Conservation (phyloP, 1,139 yeast genomes). For the Sugiyamaella castrensis region DNA sequence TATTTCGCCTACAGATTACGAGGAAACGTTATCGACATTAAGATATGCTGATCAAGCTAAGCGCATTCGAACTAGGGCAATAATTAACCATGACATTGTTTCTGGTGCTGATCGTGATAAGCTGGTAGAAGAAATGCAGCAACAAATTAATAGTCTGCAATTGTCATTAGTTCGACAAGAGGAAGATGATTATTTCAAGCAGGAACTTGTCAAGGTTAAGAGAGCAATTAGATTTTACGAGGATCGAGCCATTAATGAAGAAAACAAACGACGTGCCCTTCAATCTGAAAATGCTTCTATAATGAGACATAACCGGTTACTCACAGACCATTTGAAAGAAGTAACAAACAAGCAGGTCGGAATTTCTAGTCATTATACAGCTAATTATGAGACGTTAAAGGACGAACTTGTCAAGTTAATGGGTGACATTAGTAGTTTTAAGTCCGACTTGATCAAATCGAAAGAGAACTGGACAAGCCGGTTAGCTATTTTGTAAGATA, state of each 20-base stretch:
- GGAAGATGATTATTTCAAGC: conserved; percentile 31
- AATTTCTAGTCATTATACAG: neutral
- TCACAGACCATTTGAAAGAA: conserved; percentile 37
- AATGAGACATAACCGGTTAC: conserved; percentile 34
- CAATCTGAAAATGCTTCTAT: conserved; percentile 36
- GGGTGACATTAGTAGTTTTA: conserved; percentile 19
- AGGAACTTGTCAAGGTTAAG: conserved; percentile 36
- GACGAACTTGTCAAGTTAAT: conserved; percentile 21
- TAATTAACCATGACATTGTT: conserved; percentile 45
- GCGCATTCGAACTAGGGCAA: conserved; percentile 61
- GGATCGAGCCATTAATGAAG: conserved; percentile 41
- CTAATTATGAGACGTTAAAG: conserved; percentile 19
- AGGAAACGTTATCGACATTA: conserved; percentile 69
- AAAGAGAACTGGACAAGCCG: conserved; percentile 12
- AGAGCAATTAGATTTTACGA: conserved; percentile 44
- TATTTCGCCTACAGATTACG: conserved; percentile 70
- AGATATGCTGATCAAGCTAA: conserved; percentile 76
- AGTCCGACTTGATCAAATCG: conserved; percentile 5
- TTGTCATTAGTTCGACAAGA: conserved; percentile 29
- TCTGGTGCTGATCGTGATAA: conserved; percentile 40
- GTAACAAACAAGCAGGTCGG: conserved; percentile 27
- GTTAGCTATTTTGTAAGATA: neutral
- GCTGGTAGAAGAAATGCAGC: conserved; percentile 42
- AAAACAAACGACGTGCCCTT: conserved; percentile 37
- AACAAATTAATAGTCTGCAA: conserved; percentile 41